These are phyloP conservation scores for Kodamaea alishanica DNA, from an alignment of 1,139 yeast genomes.

Conservation along the genomic window DNA sequence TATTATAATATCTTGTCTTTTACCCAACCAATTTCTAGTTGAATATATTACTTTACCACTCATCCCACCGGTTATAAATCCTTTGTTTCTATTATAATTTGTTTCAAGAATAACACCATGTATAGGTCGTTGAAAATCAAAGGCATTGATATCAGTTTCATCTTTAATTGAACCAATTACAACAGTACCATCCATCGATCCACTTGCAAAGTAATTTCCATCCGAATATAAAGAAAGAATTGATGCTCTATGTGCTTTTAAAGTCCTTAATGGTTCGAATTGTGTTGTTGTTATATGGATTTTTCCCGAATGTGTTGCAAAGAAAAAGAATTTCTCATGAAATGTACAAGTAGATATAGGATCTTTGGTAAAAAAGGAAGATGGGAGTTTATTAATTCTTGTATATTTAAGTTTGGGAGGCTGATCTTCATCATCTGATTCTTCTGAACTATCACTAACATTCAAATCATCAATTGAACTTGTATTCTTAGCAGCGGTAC, in stretches of 20 bases:
- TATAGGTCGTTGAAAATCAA: constrained; percentile 83
- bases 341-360: constrained; percentile 70
- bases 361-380: constrained; percentile 65
- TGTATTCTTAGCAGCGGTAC: background rate
- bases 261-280: constrained; percentile 58
- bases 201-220: constrained; percentile 74
- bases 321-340: constrained; percentile 57
- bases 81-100: constrained; percentile 55
- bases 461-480: background rate
- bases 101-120: constrained; percentile 82
- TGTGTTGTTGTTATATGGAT: constrained; percentile 64
- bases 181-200: constrained; percentile 91
- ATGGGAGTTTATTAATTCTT: constrained; percentile 61
- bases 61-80: constrained; percentile 86
- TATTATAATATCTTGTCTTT: constrained; percentile 62
- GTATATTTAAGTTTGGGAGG: constrained; percentile 79
- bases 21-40: constrained; percentile 83
- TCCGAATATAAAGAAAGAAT: constrained; percentile 70
- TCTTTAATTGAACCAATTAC: constrained; percentile 71
- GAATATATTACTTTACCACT: constrained; percentile 79
- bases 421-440: constrained; percentile 43
- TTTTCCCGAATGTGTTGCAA: constrained; percentile 89
- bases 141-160: constrained; percentile 63
- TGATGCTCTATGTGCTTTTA: constrained; percentile 84
- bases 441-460: constrained; percentile 12